These are phyloP conservation scores for Taphrina communis DNA, from an alignment of 1,139 yeast genomes.

Conservation along the genomic window DNA sequence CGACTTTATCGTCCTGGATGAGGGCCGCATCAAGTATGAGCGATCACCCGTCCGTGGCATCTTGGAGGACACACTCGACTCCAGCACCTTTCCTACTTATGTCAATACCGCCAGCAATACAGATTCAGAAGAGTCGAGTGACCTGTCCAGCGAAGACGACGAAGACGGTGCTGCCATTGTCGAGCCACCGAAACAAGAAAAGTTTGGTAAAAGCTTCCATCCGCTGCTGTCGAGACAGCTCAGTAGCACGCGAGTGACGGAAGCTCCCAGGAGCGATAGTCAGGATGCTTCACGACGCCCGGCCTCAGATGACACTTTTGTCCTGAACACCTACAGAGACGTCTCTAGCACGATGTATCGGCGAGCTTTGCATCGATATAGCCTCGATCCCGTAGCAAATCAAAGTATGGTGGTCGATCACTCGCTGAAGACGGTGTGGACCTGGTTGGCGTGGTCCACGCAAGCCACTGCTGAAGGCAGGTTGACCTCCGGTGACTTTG, in stretches of 20 bases:
- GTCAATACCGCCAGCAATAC: conserved; percentile 1
- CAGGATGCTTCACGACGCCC: not conserved
- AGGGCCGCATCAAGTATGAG: conserved; percentile 18
- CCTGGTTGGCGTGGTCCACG: conserved; percentile 71
- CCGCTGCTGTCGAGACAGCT: conserved; percentile 16
- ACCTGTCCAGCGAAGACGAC: conserved; percentile 2
- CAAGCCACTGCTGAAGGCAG: conserved; percentile 60
- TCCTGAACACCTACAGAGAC: conserved; percentile 60
- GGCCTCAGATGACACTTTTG: conserved; percentile 43
- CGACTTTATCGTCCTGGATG: conserved; percentile 23
- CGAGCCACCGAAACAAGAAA: conserved; percentile 1
- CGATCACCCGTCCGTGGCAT: conserved; percentile 8
- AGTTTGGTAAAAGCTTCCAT: not conserved
- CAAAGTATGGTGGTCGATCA: conserved; percentile 67
- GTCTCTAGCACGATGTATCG: conserved; percentile 62
- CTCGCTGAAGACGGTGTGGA: conserved; percentile 80
- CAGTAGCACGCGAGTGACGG: conserved; percentile 5
- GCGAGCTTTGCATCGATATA: conserved; percentile 76
- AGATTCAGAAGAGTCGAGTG: not conserved
- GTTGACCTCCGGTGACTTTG: conserved; percentile 71
- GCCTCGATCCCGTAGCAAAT: conserved; percentile 70
- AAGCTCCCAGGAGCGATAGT: not conserved
- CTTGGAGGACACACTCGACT: conserved; percentile 7
- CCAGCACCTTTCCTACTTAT: conserved; percentile 13
- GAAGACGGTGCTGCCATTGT: not conserved